phyloP scores from a whole-genome alignment of 169 alveolate species.

The Eimeria nieschulzi region DNA sequence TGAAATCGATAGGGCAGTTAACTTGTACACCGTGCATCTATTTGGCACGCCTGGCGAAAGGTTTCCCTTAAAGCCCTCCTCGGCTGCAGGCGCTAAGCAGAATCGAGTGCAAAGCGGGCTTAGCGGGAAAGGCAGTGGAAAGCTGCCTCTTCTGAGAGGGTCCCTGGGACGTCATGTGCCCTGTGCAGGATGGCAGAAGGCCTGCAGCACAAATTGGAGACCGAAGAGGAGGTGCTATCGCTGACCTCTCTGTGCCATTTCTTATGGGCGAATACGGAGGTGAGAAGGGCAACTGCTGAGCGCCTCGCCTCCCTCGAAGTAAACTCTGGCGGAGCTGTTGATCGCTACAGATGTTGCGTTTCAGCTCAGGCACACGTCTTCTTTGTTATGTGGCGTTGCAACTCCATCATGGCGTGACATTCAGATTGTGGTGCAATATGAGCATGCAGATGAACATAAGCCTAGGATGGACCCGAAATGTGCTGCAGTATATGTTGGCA shows the following conservation, averaged over 20 bases:
- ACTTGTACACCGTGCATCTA: too few species aligned
- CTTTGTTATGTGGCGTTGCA: too few species aligned
- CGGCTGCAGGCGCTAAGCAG: not conserved
- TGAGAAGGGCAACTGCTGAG: not conserved
- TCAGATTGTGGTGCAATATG: not conserved
- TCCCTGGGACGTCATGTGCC: too few species aligned
- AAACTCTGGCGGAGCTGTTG: too few species aligned
- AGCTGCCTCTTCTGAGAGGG: too few species aligned
- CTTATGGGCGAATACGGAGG: conserved; percentile 72
- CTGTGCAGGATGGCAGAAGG: conserved; percentile 56
- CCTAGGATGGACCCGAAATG: conserved; percentile 58
- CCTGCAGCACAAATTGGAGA: conserved; percentile 60
- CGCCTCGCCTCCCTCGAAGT: not conserved
- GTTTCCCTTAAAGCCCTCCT: not conserved
- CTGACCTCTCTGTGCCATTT: conserved; percentile 60
- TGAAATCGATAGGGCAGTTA: too few species aligned
- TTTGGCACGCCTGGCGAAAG: too few species aligned
- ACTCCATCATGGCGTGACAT: too few species aligned
- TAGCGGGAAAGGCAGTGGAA: too few species aligned
- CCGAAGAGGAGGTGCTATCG: conserved; percentile 50
- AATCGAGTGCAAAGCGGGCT: too few species aligned
- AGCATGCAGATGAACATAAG: conserved; percentile 54
- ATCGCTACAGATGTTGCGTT: too few species aligned
- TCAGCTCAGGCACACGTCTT: too few species aligned
- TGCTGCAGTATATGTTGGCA: conserved; percentile 53